phyloP scores from a whole-genome alignment of 805 yeast genomes.

The Candida ponderosae region DNA sequence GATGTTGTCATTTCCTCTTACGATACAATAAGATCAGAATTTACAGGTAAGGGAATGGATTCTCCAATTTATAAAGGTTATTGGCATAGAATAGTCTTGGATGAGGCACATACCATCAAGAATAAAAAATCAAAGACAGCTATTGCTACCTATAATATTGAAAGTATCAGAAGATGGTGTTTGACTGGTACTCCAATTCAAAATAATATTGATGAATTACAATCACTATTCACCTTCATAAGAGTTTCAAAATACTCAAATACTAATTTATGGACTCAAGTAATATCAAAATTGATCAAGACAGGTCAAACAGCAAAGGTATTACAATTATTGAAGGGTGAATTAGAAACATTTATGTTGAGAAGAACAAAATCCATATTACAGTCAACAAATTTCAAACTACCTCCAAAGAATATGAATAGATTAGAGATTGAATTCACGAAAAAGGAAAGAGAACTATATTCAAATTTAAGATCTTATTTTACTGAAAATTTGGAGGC shows the following conservation, averaged over 20 bases:
- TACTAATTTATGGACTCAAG: conserved; percentile 18
- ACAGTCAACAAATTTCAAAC: conserved; percentile 9
- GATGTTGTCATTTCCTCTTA: conserved; percentile 69
- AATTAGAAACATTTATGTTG: conserved; percentile 30
- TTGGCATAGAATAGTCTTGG: conserved; percentile 49
- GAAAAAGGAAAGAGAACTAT: conserved; percentile 18
- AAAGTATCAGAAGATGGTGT: conserved; percentile 43
- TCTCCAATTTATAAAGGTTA: conserved; percentile 20
- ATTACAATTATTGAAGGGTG: conserved; percentile 16
- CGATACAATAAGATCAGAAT: conserved; percentile 40
- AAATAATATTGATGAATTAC: conserved; percentile 45
- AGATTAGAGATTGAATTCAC: conserved; percentile 16
- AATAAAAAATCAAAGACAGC: conserved; percentile 39
- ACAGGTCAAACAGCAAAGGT: conserved; percentile 33
- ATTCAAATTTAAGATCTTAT: conserved; percentile 14
- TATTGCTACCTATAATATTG: conserved; percentile 34
- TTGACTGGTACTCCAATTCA: conserved; percentile 63
- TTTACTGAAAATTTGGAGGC: conserved; percentile 7
- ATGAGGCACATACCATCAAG: conserved; percentile 59
- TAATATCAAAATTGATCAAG: conserved; percentile 28
- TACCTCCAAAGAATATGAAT: conserved; percentile 14
- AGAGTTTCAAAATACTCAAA: conserved; percentile 23
- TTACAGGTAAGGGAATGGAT: conserved; percentile 7
- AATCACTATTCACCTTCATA: conserved; percentile 38
- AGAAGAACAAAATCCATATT: conserved; percentile 37